Percentiles rank a stretch among this genome's conserved stretches.
Conservation (phyloP, 768 basidiomycete genomes). For the Kwoniella europaea region DNA sequence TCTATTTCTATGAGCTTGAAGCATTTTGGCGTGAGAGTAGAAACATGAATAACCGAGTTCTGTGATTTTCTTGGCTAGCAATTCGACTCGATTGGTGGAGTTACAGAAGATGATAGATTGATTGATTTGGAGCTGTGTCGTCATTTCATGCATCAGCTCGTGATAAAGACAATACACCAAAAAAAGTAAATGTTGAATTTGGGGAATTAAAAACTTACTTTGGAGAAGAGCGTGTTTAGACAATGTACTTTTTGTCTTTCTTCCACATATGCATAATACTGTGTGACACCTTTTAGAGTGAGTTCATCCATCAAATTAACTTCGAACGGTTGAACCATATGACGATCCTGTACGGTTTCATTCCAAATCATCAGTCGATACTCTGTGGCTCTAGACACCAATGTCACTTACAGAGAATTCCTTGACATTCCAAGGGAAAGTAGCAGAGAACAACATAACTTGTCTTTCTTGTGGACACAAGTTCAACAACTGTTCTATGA, state of each 20-base stretch:
- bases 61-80: conserved; percentile 98
- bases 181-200: not conserved
- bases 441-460: conserved; percentile 99
- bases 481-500: conserved; percentile 92
- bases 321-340: conserved; percentile 94
- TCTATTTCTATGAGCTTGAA: conserved; percentile 96
- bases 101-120: conserved; percentile 99
- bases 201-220: conserved; percentile 63
- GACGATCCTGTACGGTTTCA: conserved; percentile 51
- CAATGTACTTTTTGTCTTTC: conserved; percentile 99
- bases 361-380: conserved; percentile 19
- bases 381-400: not conserved
- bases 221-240: conserved; percentile 98
- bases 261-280: conserved; percentile 99
- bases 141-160: too few relatives aligned
- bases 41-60: conserved; percentile 99
- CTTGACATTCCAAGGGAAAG: conserved; percentile 98
- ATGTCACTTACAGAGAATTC: conserved; percentile 81
- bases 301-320: conserved; percentile 99
- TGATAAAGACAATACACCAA: too few relatives aligned
- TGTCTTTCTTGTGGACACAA: conserved; percentile 84
- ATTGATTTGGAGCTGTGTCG: conserved; percentile 92
- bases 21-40: conserved; percentile 99
- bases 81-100: conserved; percentile 98
- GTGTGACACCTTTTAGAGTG: conserved; percentile 95